Percentiles rank a stretch among this genome's conserved stretches.
Evolutionary conservation across 108 stramenopile species (phyloP).

Genomic region (Cyclotella kingstonii): DNA sequence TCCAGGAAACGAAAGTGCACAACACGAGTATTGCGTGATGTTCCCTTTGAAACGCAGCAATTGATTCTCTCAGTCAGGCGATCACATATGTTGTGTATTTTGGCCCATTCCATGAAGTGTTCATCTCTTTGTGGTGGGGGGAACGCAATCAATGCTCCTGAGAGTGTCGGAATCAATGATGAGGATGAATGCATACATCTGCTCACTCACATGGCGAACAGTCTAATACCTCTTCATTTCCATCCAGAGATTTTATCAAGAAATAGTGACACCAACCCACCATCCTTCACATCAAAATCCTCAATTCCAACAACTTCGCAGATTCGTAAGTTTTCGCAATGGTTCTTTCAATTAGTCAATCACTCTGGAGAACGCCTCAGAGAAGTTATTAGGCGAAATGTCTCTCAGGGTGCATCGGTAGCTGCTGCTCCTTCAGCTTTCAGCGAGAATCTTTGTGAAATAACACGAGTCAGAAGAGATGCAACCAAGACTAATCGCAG

Average conservation of each 20-base stretch:
- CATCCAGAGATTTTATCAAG: neutral
- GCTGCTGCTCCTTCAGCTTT: neutral
- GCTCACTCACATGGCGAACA: slow-evolving; percentile 46
- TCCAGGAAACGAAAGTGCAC: slow-evolving; percentile 28
- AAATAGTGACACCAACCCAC: neutral
- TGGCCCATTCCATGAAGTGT: slow-evolving; percentile 25
- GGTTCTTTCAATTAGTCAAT: slow-evolving; percentile 60
- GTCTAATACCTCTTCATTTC: slow-evolving; percentile 54
- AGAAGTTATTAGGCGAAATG: slow-evolving; percentile 24
- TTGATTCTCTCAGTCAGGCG: slow-evolving; percentile 47
- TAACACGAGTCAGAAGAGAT: slow-evolving; percentile 1
- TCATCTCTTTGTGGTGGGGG: slow-evolving; percentile 37
- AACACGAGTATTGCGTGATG: slow-evolving; percentile 38
- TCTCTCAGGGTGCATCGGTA: slow-evolving; percentile 45
- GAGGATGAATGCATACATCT: neutral
- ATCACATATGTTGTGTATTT: slow-evolving; percentile 49
- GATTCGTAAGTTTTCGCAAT: slow-evolving; percentile 26
- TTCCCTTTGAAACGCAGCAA: slow-evolving; percentile 39
- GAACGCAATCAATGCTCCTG: neutral
- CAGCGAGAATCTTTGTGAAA: neutral
- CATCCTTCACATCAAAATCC: slow-evolving; percentile 1
- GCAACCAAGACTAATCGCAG: neutral
- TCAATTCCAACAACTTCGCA: slow-evolving; percentile 17
- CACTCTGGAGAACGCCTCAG: slow-evolving; percentile 34
- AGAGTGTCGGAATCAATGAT: too few species aligned